Evolutionary conservation across 2,329 filamentous ascomycete species (phyloP).

Genomic region (Botrytis galanthina): DNA sequence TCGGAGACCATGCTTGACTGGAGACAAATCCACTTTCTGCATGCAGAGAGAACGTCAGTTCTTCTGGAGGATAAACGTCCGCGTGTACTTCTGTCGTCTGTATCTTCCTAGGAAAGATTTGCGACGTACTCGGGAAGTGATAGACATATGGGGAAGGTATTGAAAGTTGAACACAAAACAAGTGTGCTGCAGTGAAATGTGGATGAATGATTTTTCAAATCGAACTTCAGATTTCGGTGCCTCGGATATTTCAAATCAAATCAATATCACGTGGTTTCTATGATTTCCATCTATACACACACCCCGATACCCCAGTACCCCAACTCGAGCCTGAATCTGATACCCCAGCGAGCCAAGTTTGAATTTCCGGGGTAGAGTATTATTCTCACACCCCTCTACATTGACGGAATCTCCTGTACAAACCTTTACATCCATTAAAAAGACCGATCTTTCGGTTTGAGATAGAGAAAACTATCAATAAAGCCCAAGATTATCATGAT

Average conservation of each 20-base stretch:
- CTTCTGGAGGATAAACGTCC: background rate
- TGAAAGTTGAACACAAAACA: no score
- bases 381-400: background rate
- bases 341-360: background rate
- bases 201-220: background rate
- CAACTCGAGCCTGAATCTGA: background rate
- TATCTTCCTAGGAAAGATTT: background rate
- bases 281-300: background rate
- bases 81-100: background rate
- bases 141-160: background rate
- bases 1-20: background rate
- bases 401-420: background rate
- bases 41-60: background rate
- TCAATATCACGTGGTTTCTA: background rate
- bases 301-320: background rate
- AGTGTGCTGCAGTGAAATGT: background rate
- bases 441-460: background rate
- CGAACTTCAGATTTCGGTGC: background rate
- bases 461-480: background rate
- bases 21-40: background rate
- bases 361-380: background rate
- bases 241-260: background rate
- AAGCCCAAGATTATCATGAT: background rate
- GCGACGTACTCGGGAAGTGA: background rate
- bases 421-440: background rate